Percentiles rank a stretch among this genome's conserved stretches.
Evolutionary conservation across 2,329 filamentous ascomycete genomes (phyloP).

Genomic region (Anthostomella pinea): DNA sequence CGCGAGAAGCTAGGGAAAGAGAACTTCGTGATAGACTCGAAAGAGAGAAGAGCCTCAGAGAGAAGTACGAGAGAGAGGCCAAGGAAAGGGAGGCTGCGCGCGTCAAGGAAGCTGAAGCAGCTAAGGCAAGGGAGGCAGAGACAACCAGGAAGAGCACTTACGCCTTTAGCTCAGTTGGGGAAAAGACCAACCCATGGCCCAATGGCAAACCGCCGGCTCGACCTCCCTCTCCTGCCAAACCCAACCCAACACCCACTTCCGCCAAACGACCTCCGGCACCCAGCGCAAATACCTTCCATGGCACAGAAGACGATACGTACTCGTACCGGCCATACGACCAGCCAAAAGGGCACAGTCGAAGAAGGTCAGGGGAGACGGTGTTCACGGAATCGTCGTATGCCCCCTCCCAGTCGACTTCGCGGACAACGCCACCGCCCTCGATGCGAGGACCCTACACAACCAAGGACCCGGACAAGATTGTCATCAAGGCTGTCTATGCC

Average conservation of each 20-base stretch:
- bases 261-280: constrained; percentile 26
- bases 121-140: constrained; percentile 31
- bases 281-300: constrained; percentile 56
- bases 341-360: constrained; percentile 55
- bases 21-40: constrained; percentile 43
- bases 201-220: constrained; percentile 52
- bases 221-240: constrained; percentile 30
- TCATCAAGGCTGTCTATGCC: constrained; percentile 87
- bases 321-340: constrained; percentile 78
- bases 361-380: constrained; percentile 65
- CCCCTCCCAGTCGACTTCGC: constrained; percentile 76
- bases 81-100: constrained; percentile 35
- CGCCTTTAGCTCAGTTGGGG: constrained; percentile 63
- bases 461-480: constrained; percentile 91
- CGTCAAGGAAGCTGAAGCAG: constrained; percentile 28
- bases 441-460: constrained; percentile 77
- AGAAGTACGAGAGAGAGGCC: constrained; percentile 29
- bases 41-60: constrained; percentile 36
- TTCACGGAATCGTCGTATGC: constrained; percentile 87
- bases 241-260: constrained; percentile 19
- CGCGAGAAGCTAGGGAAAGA: constrained; percentile 37
- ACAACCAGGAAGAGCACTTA: constrained; percentile 51
- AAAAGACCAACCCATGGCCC: constrained; percentile 69
- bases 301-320: constrained; percentile 63
- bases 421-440: constrained; percentile 79